Conservation (phyloP, 139 green algal genomes). For the Zygnema cylindricum region DNA sequence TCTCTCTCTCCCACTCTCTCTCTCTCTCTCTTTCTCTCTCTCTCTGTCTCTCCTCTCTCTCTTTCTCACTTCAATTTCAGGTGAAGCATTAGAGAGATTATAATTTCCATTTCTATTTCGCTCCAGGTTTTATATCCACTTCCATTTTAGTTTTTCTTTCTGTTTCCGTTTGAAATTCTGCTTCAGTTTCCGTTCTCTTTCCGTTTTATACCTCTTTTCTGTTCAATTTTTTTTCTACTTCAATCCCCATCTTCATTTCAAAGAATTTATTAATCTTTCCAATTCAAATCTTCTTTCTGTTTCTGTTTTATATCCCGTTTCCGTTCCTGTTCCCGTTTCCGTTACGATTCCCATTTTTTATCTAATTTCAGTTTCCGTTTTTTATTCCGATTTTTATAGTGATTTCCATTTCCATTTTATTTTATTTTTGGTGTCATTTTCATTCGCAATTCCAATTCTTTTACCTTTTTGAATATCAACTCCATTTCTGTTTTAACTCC, state of each 20-base stretch:
- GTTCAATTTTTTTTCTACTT: neutral
- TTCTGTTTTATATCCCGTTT: neutral
- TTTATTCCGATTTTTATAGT: neutral
- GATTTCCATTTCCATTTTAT: neutral
- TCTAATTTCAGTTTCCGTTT: neutral
- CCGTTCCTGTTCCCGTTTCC: neutral
- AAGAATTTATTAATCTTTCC: too few species aligned
- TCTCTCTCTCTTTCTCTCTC: neutral
- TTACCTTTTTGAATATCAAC: neutral
- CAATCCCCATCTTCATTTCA: too few species aligned
- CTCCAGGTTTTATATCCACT: neutral
- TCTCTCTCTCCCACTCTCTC: neutral
- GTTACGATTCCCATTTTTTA: neutral
- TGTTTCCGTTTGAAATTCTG: too few species aligned
- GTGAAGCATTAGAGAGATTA: neutral
- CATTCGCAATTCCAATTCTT: neutral
- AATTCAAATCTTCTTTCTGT: too few species aligned
- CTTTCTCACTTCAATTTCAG: neutral
- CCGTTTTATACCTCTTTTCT: neutral
- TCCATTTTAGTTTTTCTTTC: neutral
- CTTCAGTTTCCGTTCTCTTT: too few species aligned
- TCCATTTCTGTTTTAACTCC: neutral
- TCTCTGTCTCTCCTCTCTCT: neutral
- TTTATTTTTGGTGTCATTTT: neutral
- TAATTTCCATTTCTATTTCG: neutral